phyloP scores from a whole-genome alignment of 257 asterid genomes.

The Gentiana dahurica region DNA sequence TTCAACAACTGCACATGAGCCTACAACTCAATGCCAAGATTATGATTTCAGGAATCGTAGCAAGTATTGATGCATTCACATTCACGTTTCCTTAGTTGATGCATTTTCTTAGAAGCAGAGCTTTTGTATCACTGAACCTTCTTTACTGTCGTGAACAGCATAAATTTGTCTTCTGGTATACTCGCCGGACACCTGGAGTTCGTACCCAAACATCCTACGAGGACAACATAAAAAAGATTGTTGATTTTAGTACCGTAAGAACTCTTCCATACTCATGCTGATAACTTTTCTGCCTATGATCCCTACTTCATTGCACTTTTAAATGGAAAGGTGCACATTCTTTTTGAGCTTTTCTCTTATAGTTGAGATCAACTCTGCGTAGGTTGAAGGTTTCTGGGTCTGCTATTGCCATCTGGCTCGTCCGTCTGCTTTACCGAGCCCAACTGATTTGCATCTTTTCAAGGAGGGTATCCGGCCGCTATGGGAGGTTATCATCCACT shows the following conservation, averaged over 20 bases:
- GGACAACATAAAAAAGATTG: constrained; percentile 86
- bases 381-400: constrained; percentile 97
- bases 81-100: neutral
- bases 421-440: constrained; percentile 74
- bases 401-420: constrained; percentile 94
- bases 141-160: constrained; percentile 36
- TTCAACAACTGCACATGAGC: too few species aligned
- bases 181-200: constrained; percentile 95
- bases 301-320: neutral
- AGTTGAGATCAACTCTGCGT: constrained; percentile 9
- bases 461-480: constrained; percentile 95
- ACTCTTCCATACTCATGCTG: neutral
- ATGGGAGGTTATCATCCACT: constrained; percentile 69
- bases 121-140: neutral
- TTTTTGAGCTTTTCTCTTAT: constrained; percentile 7
- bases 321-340: constrained; percentile 3
- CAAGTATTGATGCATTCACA: neutral
- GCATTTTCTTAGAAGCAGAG: neutral
- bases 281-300: neutral
- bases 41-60: neutral
- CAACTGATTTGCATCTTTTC: constrained; percentile 95
- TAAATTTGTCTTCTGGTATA: constrained; percentile 88
- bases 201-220: constrained; percentile 81
- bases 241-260: constrained; percentile 88
- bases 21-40: too few species aligned